These are phyloP conservation scores for Tetrahymena malaccensis DNA, from an alignment of 73 alveolate species.

Conservation along the genomic window DNA sequence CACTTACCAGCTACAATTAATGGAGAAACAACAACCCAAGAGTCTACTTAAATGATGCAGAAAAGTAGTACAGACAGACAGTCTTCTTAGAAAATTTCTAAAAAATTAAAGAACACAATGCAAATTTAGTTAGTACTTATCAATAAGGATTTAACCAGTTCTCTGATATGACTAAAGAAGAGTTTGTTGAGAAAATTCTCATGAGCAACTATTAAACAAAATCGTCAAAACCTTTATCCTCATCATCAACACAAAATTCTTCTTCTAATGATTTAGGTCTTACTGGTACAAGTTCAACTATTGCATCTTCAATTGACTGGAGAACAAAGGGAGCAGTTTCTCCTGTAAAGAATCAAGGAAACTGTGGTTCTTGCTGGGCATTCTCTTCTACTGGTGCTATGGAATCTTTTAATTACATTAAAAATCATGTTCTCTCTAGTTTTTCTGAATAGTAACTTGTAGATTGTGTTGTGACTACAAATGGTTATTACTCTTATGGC, in stretches of 20 bases:
- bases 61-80: neutral
- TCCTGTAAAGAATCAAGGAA: slow-evolving; percentile 65
- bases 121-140: slow-evolving; percentile 8
- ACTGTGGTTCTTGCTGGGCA: slow-evolving; percentile 86
- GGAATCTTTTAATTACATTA: slow-evolving; percentile 19
- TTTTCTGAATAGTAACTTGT: slow-evolving; percentile 49
- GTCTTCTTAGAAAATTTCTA: slow-evolving; percentile 11
- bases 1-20: neutral
- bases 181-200: neutral
- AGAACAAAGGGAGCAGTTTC: slow-evolving; percentile 16
- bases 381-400: slow-evolving; percentile 60
- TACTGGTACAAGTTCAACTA: neutral
- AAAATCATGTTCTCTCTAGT: neutral
- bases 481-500: neutral
- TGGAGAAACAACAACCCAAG: neutral
- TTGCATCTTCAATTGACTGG: neutral
- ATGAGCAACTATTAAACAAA: neutral
- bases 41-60: neutral
- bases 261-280: neutral
- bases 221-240: neutral
- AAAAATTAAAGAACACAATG: slow-evolving; percentile 22
- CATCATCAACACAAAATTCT: neutral
- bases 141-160: slow-evolving; percentile 40
- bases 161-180: slow-evolving; percentile 60
- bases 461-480: slow-evolving; percentile 27